Evolutionary conservation across 345 rosid species (phyloP).

Genomic region (Psidium friedrichsthalianum): DNA sequence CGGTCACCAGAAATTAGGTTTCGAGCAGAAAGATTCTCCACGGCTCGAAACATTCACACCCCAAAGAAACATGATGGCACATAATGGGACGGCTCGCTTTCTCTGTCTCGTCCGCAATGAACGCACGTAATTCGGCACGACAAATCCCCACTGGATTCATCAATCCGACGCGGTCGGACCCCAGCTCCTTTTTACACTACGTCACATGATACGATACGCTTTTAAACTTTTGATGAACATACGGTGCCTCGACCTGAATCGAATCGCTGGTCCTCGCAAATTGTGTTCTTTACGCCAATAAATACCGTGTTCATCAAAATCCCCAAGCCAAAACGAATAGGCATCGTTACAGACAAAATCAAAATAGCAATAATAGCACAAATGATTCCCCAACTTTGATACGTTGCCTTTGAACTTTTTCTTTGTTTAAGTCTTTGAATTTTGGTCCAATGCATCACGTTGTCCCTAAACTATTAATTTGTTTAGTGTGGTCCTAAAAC

Average conservation of each 20-base stretch:
- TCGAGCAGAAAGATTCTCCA: not conserved
- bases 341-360: not conserved
- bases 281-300: too few species aligned
- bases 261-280: not conserved
- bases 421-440: fast-evolving
- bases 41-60: not conserved
- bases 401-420: too few species aligned
- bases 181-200: not conserved
- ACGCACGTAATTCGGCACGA: not conserved
- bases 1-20: not conserved
- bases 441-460: fast-evolving
- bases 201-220: not conserved
- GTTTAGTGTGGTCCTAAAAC: too few species aligned
- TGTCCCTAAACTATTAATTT: too few species aligned
- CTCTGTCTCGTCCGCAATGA: not conserved
- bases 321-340: not conserved
- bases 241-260: not conserved
- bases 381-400: too few species aligned
- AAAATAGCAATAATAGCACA: too few species aligned
- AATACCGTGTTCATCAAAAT: not conserved
- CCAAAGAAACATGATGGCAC: not conserved
- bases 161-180: not conserved
- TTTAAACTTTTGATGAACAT: not conserved
- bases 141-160: not conserved
- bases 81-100: not conserved